A percentile compares a stretch with the other conserved stretches of the same genome.
Evolutionary conservation across 352 stramenopile genomes (phyloP).

Genomic region (Globisporangium viniferum): DNA sequence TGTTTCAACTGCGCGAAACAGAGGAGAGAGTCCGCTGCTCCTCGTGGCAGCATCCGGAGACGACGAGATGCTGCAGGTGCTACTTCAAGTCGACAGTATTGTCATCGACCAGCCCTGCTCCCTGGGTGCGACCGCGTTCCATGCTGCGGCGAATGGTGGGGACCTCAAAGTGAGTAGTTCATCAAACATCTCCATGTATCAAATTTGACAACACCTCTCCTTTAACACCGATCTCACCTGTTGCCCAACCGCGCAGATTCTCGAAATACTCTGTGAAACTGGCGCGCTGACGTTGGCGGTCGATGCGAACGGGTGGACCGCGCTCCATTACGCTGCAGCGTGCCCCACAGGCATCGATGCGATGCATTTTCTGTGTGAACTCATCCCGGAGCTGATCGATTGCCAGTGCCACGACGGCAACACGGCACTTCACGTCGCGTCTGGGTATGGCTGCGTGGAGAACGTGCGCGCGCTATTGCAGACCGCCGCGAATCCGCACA

Average conservation of each 20-base stretch:
- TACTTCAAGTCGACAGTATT: constrained; percentile 24
- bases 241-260: constrained; percentile 21
- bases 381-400: constrained; percentile 49
- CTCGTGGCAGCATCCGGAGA: constrained; percentile 56
- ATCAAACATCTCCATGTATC: background rate
- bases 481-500: constrained; percentile 48
- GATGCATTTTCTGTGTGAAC: constrained; percentile 54
- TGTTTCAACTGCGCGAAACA: constrained; percentile 8
- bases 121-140: constrained; percentile 51
- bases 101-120: constrained; percentile 41
- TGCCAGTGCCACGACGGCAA: constrained; percentile 48
- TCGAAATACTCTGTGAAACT: constrained; percentile 48
- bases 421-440: constrained; percentile 58
- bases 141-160: constrained; percentile 55
- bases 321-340: constrained; percentile 57
- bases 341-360: constrained; percentile 34
- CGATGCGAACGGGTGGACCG: constrained; percentile 63
- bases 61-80: constrained; percentile 21
- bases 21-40: constrained; percentile 50
- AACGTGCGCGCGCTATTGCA: constrained; percentile 53
- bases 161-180: constrained; percentile 28
- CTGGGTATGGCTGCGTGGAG: constrained; percentile 49
- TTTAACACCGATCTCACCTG: background rate
- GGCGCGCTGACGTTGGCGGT: constrained; percentile 27
- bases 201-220: background rate